Evolutionary conservation across 2,329 filamentous ascomycete species (phyloP).

Genomic region (Penicillium sp.): DNA sequence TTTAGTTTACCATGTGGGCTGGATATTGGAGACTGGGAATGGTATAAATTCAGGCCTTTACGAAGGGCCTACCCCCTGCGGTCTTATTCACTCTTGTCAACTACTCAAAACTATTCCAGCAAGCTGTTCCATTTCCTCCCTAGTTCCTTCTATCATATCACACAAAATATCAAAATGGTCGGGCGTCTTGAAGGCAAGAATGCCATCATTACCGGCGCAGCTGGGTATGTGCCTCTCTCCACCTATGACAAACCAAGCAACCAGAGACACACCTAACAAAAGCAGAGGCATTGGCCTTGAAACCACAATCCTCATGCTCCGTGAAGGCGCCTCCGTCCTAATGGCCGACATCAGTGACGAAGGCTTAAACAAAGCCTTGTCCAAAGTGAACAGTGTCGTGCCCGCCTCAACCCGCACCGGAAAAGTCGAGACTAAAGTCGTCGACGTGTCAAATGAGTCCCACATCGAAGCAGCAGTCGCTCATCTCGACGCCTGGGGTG

Average conservation of each 20-base stretch:
- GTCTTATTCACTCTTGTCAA: background rate
- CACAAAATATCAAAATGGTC: background rate
- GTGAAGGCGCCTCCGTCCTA: constrained; percentile 80
- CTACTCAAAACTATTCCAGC: background rate
- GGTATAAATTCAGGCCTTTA: constrained; percentile 53
- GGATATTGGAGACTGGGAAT: background rate
- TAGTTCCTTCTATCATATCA: background rate
- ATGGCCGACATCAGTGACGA: constrained; percentile 80
- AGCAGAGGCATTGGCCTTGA: constrained; percentile 85
- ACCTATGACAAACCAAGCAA: background rate
- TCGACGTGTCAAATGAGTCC: constrained; percentile 79
- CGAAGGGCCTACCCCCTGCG: background rate
- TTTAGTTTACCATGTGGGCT: background rate
- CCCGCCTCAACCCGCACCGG: constrained; percentile 39
- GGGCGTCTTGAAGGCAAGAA: constrained; percentile 59
- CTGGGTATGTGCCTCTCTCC: constrained; percentile 59
- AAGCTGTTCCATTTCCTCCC: background rate
- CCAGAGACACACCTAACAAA: background rate
- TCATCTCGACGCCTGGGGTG: constrained; percentile 76
- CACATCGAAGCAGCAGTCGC: constrained; percentile 74
- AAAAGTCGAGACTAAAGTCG: constrained; percentile 26
- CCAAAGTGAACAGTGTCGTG: constrained; percentile 73
- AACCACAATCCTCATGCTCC: constrained; percentile 82
- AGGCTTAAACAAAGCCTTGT: constrained; percentile 71
- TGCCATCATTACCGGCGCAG: constrained; percentile 77